These are phyloP conservation scores for Spencermartinsiella ligniputridi DNA, from an alignment of 1,139 yeast genomes.

Conservation along the genomic window DNA sequence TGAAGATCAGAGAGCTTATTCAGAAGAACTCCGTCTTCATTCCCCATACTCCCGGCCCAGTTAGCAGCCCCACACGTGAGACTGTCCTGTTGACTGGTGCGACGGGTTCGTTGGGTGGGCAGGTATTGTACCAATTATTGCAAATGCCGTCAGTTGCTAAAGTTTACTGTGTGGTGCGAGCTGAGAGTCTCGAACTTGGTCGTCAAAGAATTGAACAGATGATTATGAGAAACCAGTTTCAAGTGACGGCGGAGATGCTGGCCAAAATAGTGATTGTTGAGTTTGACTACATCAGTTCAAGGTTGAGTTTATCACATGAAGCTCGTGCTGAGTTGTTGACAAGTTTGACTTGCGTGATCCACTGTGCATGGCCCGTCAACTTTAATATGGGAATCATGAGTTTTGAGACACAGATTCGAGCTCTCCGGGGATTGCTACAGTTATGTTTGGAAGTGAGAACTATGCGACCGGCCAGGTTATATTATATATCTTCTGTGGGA, in stretches of 20 bases:
- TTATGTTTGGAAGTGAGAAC: neutral
- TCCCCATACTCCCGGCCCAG: neutral
- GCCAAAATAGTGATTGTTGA: neutral
- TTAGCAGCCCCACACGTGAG: neutral
- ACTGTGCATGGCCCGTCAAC: conserved; percentile 5
- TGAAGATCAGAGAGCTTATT: neutral
- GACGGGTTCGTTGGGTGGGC: conserved; percentile 1
- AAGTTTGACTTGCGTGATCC: neutral
- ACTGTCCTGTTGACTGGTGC: conserved; percentile 3
- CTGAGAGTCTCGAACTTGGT: neutral
- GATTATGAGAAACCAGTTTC: neutral
- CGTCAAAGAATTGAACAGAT: conserved; percentile 1
- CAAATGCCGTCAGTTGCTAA: neutral
- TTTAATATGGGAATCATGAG: conserved; percentile 4
- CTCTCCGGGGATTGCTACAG: neutral
- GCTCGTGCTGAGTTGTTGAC: neutral
- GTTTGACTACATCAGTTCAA: neutral
- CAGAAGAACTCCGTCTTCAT: neutral
- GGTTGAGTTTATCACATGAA: neutral
- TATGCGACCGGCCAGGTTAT: neutral
- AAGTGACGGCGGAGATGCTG: neutral
- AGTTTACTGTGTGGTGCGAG: conserved; percentile 4
- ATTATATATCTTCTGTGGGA: neutral
- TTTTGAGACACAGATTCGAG: conserved; percentile 2
- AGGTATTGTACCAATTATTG: neutral